Conservation (phyloP, 441 rosid genomes). For the Pelargonium citronellum region DNA sequence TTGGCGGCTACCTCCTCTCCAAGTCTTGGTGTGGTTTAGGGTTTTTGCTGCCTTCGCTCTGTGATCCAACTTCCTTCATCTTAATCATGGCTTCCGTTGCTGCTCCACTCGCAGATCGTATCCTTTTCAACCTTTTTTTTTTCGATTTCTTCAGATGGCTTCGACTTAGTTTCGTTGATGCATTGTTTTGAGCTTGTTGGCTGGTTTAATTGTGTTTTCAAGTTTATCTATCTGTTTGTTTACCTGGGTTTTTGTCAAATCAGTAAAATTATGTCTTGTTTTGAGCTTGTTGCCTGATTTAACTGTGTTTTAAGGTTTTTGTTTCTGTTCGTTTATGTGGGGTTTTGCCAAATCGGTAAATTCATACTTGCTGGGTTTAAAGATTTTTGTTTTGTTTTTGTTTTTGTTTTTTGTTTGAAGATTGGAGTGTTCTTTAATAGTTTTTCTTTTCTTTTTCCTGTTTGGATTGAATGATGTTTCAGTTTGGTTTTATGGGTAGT, state of each 20-base stretch:
- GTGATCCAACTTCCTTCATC: neutral
- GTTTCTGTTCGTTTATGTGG: too few species aligned
- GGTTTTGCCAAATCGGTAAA: too few species aligned
- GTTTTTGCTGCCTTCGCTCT: neutral
- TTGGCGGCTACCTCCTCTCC: conserved; percentile 50
- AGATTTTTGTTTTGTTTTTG: too few species aligned
- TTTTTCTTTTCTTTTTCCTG: too few species aligned
- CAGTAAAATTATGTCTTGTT: too few species aligned
- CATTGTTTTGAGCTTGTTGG: neutral
- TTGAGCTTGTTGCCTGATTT: too few species aligned
- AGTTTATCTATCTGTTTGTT: neutral
- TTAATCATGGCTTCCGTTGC: conserved; percentile 20
- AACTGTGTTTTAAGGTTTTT: too few species aligned
- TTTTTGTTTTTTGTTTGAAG: neutral
- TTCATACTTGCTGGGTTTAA: neutral
- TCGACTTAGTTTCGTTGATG: neutral
- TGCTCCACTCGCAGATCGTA: conserved; percentile 21
- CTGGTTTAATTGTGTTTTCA: neutral
- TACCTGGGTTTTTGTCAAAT: neutral
- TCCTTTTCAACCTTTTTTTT: conserved; percentile 5
- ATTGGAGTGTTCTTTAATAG: too few species aligned
- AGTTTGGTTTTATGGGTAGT: too few species aligned
- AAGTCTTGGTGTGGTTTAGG: neutral
- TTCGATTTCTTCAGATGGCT: neutral
- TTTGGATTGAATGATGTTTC: too few species aligned